These are phyloP conservation scores for Murraya koenigii DNA, from an alignment of 345 rosid species.

Conservation along the genomic window DNA sequence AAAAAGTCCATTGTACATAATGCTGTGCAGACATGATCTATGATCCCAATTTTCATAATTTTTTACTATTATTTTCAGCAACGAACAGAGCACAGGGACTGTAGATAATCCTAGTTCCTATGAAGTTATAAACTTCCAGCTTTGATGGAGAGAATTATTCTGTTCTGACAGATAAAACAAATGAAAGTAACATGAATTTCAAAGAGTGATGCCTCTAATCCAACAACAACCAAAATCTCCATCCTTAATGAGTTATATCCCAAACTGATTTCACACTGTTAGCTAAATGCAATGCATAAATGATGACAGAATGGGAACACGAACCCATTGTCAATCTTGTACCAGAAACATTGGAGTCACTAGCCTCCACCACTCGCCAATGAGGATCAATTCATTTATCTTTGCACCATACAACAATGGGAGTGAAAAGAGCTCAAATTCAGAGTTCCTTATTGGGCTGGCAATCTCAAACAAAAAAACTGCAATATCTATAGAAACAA, in stretches of 20 bases:
- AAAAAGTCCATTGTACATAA: not conserved
- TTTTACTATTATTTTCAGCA: not conserved
- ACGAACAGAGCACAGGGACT: not conserved
- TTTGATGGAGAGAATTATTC: not conserved
- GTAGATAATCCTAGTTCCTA: not conserved
- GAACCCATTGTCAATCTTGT: constrained; percentile 84
- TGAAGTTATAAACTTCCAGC: not conserved
- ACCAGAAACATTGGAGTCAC: constrained; percentile 99
- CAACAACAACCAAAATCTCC: not conserved
- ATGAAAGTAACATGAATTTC: not conserved
- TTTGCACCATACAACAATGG: constrained; percentile 84
- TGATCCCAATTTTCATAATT: not conserved
- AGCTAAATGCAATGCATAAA: not conserved
- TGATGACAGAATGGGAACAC: constrained; percentile 51
- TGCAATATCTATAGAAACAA: constrained; percentile 74
- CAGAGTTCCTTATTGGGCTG: constrained; percentile 62
- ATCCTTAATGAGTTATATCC: too few relatives aligned
- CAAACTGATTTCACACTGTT: not conserved
- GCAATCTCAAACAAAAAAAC: constrained; percentile 84
- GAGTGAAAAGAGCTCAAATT: constrained; percentile 60
- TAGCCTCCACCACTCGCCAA: constrained; percentile 98
- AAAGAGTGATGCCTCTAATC: not conserved
- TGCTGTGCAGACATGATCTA: not conserved
- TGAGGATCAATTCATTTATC: constrained; percentile 75
- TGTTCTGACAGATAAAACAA: not conserved